Evolutionary conservation across 345 rosid genomes (phyloP).

Genomic region (Corchorus capsularis): DNA sequence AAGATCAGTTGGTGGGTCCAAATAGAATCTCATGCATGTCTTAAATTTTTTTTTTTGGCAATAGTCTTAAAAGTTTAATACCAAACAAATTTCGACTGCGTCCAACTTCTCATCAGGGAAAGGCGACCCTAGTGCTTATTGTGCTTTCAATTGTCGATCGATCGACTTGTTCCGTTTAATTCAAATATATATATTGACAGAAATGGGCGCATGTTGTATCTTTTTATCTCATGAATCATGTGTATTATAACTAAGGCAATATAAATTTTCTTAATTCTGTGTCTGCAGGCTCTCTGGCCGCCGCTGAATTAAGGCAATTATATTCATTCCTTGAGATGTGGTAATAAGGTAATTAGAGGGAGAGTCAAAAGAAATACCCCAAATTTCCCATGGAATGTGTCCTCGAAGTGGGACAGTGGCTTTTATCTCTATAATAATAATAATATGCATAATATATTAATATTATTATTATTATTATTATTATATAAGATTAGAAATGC

Average conservation of each 20-base stretch:
- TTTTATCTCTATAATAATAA: too few species aligned
- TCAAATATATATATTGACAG: background rate
- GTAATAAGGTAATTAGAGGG: too few species aligned
- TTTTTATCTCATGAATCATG: too few species aligned
- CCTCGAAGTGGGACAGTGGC: conserved; percentile 12
- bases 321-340: background rate
- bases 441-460: too few species aligned
- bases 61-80: background rate
- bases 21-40: background rate
- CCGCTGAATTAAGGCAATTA: background rate
- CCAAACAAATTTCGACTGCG: background rate
- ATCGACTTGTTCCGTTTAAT: conserved; percentile 8
- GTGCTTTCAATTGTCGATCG: background rate
- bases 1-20: background rate
- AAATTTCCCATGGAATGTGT: conserved; percentile 13
- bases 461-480: too few species aligned
- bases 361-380: background rate
- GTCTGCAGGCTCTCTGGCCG: background rate
- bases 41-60: too few species aligned
- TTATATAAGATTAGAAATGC: background rate
- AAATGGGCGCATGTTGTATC: too few species aligned
- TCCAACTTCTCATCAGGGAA: background rate
- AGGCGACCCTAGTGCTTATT: conserved; percentile 17
- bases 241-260: too few species aligned
- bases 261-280: too few species aligned